Conservation (phyloP, 306 rosid genomes). For the Amphicarpaea edgeworthii region DNA sequence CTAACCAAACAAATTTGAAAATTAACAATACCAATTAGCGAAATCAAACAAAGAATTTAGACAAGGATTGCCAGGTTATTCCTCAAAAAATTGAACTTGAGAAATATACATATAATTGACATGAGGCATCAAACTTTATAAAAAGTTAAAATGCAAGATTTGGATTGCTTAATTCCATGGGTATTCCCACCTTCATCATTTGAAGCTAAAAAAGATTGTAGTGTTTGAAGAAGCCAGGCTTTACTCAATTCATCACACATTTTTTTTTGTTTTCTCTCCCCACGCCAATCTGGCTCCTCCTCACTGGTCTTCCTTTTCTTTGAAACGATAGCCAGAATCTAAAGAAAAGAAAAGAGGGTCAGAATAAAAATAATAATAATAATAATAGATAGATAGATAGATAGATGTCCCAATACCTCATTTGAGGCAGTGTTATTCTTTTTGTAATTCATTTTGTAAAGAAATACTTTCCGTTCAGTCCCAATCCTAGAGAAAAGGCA, state of each 20-base stretch:
- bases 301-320: slow-evolving; percentile 28
- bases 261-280: no score
- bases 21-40: background rate
- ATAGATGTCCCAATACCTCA: slow-evolving; percentile 14
- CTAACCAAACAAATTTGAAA: background rate
- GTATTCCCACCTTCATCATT: slow-evolving; percentile 12
- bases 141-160: no score
- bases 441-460: background rate
- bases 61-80: background rate
- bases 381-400: no score
- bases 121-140: no score
- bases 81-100: background rate
- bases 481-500: background rate
- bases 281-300: background rate
- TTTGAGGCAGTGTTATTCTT: no score
- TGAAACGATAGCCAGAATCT: background rate
- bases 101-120: no score
- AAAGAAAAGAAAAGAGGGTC: background rate
- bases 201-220: slow-evolving; percentile 6
- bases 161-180: no score
- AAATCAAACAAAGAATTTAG: background rate
- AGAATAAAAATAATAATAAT: no score
- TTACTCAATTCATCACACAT: background rate
- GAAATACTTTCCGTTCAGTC: background rate
- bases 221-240: slow-evolving; percentile 4